Base-by-base conservation (phyloP, 2,329 filamentous ascomycete genomes). In the Berkeleyomyces basicola region DNA sequence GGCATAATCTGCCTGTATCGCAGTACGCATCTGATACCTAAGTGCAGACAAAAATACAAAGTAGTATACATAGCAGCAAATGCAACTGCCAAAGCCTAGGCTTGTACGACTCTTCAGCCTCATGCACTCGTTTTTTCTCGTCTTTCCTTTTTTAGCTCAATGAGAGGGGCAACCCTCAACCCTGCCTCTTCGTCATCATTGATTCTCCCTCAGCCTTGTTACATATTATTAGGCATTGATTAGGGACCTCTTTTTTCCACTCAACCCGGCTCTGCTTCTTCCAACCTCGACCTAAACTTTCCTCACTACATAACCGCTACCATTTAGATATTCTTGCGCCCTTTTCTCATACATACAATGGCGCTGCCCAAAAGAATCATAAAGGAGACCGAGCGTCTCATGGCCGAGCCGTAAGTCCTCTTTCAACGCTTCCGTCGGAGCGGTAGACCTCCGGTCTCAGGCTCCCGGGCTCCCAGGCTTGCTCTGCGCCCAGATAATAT, bases 351-450 rank as follows among this genome's bases (percentile, higher is more conserved):
- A 42, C 14, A 23, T 42, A 64, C 59, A 37, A 84, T 83, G 88
- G 85, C 90, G 67, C 79, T 99, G 67, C 92, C 93, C 40, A 99
- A 99, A 80, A 82, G 93, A 72, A 99, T 99, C 71, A 82, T 97
- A 71, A 99, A 99, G 77, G 95, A 99, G 82, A 99, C 93, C 23
- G 92, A 99, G 77, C 86, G 93, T 71, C 82, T 99, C 68, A 91
- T 95, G 83, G 88, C 89, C 67, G 93, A 99, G 76, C 93, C 93
- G 90, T 96, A 81, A 75, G 88, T 67, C 65, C 33, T n/a, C 58
- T 16, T 40, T 40, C 58, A 11, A 40, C 43, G 42, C 58, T 46
- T 43, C 9, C 16, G 11, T 39, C 23, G 23, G 23, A 23, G 23
- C 23, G 23, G 23, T 23, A 23, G 39, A 14, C 39, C 23, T 44